Percentiles rank a stretch among this genome's conserved stretches.
Conservation (phyloP, 2,329 filamentous ascomycete genomes). For the Microdochium trichocladiopsis region DNA sequence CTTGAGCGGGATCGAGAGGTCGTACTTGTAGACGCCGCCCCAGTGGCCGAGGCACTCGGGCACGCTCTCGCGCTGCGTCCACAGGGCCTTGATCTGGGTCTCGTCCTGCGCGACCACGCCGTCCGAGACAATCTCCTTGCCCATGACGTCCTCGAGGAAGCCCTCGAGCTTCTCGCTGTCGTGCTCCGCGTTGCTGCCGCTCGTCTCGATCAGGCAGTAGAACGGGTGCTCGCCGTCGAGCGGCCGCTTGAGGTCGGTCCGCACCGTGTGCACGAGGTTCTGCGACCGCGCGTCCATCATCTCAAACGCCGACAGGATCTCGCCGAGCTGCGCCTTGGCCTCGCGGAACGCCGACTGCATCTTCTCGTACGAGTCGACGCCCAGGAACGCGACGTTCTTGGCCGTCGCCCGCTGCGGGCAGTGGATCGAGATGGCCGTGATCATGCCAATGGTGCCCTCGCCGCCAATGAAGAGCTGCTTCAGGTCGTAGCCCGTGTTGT, state of each 20-base stretch:
- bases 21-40: constrained; percentile 97
- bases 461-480: constrained; percentile 78
- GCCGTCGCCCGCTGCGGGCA: constrained; percentile 84
- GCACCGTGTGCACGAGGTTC: constrained; percentile 66
- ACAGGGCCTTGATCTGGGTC: constrained; percentile 78
- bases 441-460: constrained; percentile 90
- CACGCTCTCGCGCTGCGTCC: constrained; percentile 91
- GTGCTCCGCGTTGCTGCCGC: constrained; percentile 88
- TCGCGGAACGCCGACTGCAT: constrained; percentile 80
- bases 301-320: constrained; percentile 96
- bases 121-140: constrained; percentile 76
- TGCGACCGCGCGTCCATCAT: constrained; percentile 89
- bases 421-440: constrained; percentile 83
- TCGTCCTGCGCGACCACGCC: constrained; percentile 91
- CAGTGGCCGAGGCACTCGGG: constrained; percentile 83
- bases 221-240: constrained; percentile 83
- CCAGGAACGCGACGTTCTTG: constrained; percentile 92
- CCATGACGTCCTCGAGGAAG: constrained; percentile 90
- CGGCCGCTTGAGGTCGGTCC: constrained; percentile 65
- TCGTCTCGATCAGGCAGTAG: constrained; percentile 95
- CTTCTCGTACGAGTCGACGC: constrained; percentile 83
- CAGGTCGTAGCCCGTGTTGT: constrained; percentile 95
- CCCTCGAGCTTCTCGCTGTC: constrained; percentile 84
- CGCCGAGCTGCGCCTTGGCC: constrained; percentile 82
- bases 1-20: constrained; percentile 84